Conservation (phyloP, 148 eudicot genomes). For the Camellia japonica region DNA sequence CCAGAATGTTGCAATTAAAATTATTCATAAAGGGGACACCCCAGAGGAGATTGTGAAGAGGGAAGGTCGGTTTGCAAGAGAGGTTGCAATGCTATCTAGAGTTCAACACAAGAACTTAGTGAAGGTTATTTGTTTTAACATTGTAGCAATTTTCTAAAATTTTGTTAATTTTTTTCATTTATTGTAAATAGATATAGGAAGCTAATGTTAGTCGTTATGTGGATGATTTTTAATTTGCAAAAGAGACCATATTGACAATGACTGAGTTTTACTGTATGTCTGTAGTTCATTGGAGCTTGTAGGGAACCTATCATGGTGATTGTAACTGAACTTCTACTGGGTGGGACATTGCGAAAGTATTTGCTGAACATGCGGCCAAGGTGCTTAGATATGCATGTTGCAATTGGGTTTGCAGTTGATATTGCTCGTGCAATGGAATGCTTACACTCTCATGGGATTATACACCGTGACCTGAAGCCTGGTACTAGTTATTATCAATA, state of each 20-base stretch:
- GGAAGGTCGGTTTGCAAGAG: constrained; percentile 76
- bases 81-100: constrained; percentile 89
- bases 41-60: constrained; percentile 78
- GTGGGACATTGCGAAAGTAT: constrained; percentile 62
- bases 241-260: background rate
- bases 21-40: constrained; percentile 79
- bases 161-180: background rate
- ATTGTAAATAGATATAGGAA: background rate
- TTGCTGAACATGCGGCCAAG: constrained; percentile 55
- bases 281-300: constrained; percentile 67
- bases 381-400: constrained; percentile 43
- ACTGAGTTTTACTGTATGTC: background rate
- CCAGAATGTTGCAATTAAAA: constrained; percentile 83
- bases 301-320: constrained; percentile 66
- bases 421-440: constrained; percentile 82
- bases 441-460: constrained; percentile 70
- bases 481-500: constrained; percentile 28
- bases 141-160: background rate
- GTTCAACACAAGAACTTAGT: constrained; percentile 91
- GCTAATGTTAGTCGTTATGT: background rate
- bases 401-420: constrained; percentile 68
- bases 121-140: constrained; percentile 44
- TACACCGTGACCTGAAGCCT: constrained; percentile 73
- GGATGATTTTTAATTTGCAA: background rate
- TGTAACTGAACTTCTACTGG: constrained; percentile 60